A percentile compares a stretch with the other conserved stretches of the same genome.
phyloP scores from a whole-genome alignment of 1,284 basidiomycete genomes.

The Phellinidium pouzarii region DNA sequence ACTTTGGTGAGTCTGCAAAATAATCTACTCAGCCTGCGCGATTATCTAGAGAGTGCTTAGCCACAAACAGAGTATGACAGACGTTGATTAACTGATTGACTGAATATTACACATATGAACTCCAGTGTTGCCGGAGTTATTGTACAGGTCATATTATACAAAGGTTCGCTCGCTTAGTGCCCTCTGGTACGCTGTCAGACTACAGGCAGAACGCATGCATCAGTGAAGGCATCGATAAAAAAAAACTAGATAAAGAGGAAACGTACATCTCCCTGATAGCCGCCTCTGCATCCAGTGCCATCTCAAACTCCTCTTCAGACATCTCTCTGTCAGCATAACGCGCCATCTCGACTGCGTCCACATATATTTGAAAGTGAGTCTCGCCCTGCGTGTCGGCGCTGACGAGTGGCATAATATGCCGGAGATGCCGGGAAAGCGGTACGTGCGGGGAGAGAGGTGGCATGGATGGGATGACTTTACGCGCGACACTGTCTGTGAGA shows the following conservation, averaged over 20 bases:
- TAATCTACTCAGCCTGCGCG: no score
- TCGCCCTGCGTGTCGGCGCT: conserved; percentile 4
- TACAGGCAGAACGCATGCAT: not conserved
- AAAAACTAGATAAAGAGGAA: not conserved
- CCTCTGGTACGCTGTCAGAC: not conserved
- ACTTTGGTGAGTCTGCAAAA: no score
- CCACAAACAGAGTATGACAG: no score
- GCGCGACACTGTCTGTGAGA: conserved; percentile 54
- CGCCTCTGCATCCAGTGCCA: conserved; percentile 57
- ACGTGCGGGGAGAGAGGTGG: conserved; percentile 54
- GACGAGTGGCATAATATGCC: conserved; percentile 63
- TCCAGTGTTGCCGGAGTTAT: not conserved
- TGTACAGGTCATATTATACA: no score
- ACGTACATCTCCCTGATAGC: conserved; percentile 53
- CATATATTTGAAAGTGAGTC: conserved; percentile 56
- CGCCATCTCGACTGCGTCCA: conserved; percentile 71
- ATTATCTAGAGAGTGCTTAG: no score
- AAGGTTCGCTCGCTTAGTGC: not conserved
- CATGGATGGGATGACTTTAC: conserved; percentile 55
- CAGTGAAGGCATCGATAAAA: not conserved
- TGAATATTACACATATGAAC: not conserved
- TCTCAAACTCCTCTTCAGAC: conserved; percentile 61
- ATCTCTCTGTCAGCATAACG: conserved; percentile 59
- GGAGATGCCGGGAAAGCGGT: conserved; percentile 69
- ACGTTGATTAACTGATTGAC: not conserved